Evolutionary conservation across 192 early-diverging fungal species (phyloP).

Genomic region (Linnemannia zychae): DNA sequence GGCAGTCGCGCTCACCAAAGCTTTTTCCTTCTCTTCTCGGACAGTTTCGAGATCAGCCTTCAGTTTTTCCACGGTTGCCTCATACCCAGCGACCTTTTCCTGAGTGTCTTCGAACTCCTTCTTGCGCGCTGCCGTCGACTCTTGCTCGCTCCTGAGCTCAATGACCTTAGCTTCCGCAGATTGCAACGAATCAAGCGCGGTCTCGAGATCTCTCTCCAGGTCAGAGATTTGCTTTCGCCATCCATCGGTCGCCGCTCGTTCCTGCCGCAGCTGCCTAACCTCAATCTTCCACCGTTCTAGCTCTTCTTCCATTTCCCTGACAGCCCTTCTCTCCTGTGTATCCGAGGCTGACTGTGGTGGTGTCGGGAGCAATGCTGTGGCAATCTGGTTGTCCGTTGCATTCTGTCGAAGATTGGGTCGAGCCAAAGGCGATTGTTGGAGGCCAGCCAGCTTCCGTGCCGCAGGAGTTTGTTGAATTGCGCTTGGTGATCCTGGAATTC

Average conservation of each 20-base stretch:
- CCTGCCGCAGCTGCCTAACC: slow-evolving; percentile 3
- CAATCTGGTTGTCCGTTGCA: slow-evolving; percentile 6
- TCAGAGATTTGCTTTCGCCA: slow-evolving; percentile 41
- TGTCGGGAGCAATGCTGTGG: neutral
- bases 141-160: slow-evolving; percentile 11
- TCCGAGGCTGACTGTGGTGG: neutral
- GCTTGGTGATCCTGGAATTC: slow-evolving; percentile 19
- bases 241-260: slow-evolving; percentile 12
- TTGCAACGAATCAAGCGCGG: slow-evolving; percentile 38
- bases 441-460: slow-evolving; percentile 1
- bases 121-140: neutral
- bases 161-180: slow-evolving; percentile 30
- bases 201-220: slow-evolving; percentile 47
- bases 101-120: neutral
- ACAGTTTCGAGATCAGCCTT: slow-evolving; percentile 17
- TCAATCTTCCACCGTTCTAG: slow-evolving; percentile 45
- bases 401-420: neutral
- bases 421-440: slow-evolving; percentile 14
- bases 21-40: slow-evolving; percentile 15
- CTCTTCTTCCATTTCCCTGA: slow-evolving; percentile 34
- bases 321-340: neutral
- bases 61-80: slow-evolving; percentile 12
- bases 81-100: neutral
- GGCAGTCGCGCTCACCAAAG: neutral
- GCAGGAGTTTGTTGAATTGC: slow-evolving; percentile 1